phyloP scores from a whole-genome alignment of 805 yeast species.

The Myxozyma melibiosi region DNA sequence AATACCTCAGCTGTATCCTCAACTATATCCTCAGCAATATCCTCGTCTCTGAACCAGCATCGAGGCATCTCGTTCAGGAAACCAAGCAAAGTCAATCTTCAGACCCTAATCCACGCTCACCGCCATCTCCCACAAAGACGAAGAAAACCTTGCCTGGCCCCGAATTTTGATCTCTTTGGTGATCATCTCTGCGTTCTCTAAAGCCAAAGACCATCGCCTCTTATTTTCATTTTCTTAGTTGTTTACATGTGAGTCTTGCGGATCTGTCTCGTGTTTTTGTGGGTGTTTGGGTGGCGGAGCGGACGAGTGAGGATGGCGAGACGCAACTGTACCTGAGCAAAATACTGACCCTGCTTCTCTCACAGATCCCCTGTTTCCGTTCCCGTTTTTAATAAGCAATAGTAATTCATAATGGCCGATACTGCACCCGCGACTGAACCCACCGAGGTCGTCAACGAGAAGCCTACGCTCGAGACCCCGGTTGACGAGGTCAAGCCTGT shows the following conservation, averaged over 20 bases:
- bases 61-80: no score
- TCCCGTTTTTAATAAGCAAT: neutral
- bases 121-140: constrained; percentile 5
- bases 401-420: constrained; percentile 13
- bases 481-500: neutral
- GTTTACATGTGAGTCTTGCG: no score
- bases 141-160: constrained; percentile 3
- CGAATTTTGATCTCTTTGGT: neutral
- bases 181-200: neutral
- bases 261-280: no score
- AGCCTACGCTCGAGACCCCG: constrained; percentile 8
- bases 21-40: neutral
- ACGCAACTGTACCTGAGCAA: no score
- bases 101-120: constrained; percentile 2
- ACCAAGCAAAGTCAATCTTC: neutral
- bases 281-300: no score
- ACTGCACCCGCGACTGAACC: constrained; percentile 17
- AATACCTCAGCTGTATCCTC: neutral
- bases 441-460: constrained; percentile 17
- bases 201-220: no score
- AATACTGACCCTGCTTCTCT: no score
- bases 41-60: neutral
- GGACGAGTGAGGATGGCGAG: no score
- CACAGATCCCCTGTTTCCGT: no score
- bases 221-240: neutral